These are phyloP conservation scores for Arthrobotrys conoides DNA, from an alignment of 2,329 filamentous ascomycete genomes.

Conservation along the genomic window DNA sequence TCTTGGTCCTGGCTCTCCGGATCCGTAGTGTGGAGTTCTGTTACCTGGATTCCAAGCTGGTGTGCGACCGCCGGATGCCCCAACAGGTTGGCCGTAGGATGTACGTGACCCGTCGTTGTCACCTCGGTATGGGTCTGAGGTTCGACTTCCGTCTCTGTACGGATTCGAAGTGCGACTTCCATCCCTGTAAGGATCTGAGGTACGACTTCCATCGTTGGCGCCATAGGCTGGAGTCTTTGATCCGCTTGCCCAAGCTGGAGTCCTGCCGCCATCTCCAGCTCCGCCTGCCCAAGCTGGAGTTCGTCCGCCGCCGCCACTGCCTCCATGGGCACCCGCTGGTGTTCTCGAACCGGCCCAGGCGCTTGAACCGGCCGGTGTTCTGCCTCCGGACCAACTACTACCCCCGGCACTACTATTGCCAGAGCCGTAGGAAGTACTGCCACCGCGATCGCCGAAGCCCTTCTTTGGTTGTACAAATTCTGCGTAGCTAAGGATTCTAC, in stretches of 20 bases:
- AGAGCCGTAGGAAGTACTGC: slow-evolving; percentile 69
- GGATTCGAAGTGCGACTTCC: slow-evolving; percentile 65
- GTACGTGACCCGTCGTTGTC: slow-evolving; percentile 82
- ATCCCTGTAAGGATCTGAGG: slow-evolving; percentile 64
- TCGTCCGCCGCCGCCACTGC: slow-evolving; percentile 69
- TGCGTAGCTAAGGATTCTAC: slow-evolving; percentile 62
- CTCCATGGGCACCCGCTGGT: slow-evolving; percentile 72
- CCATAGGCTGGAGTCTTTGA: slow-evolving; percentile 77
- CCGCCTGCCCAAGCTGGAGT: slow-evolving; percentile 75
- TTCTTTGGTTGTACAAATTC: slow-evolving; percentile 68
- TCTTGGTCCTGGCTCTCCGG: slow-evolving; percentile 70
- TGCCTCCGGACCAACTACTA: slow-evolving; percentile 65
- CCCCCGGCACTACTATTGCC: slow-evolving; percentile 60
- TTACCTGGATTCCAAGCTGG: slow-evolving; percentile 84
- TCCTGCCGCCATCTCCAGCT: slow-evolving; percentile 71
- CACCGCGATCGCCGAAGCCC: slow-evolving; percentile 63
- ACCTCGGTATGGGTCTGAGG: slow-evolving; percentile 65
- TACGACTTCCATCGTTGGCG: slow-evolving; percentile 66
- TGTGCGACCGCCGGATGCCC: slow-evolving; percentile 74
- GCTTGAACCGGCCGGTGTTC: slow-evolving; percentile 66
- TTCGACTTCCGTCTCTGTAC: slow-evolving; percentile 60
- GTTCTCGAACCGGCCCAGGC: slow-evolving; percentile 68
- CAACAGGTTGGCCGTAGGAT: slow-evolving; percentile 75
- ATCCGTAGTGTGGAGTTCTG: slow-evolving; percentile 73
- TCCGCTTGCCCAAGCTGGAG: slow-evolving; percentile 79